Percentiles rank a stretch among this genome's conserved stretches.
phyloP scores from a whole-genome alignment of 2,329 filamentous ascomycete genomes.

The Talaromyces albobiverticillius region DNA sequence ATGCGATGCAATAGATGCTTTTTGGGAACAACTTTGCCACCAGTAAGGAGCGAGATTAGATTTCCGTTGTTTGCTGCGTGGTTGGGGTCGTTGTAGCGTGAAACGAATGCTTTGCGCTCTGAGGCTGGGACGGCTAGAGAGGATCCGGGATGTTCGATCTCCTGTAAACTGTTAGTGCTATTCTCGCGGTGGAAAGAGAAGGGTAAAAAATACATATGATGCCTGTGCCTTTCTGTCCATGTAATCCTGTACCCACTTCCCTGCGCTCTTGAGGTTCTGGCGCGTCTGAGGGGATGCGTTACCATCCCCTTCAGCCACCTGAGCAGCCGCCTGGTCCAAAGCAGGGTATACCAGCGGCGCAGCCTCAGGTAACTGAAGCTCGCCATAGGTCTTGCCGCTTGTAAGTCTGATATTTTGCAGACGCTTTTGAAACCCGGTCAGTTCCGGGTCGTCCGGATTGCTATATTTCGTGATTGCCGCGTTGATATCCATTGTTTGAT shows the following conservation, averaged over 20 bases:
- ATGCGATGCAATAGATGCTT: neutral
- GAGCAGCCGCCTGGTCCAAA: slow-evolving; percentile 29
- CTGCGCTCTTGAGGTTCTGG: neutral
- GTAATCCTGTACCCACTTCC: neutral
- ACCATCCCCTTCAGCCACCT: neutral
- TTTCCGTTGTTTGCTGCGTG: neutral
- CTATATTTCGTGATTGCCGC: neutral
- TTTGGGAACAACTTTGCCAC: neutral
- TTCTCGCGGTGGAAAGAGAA: neutral
- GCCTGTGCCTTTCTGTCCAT: slow-evolving; percentile 3
- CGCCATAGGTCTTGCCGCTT: slow-evolving; percentile 38
- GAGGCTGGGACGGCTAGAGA: neutral
- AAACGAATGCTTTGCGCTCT: neutral
- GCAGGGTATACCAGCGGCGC: slow-evolving; percentile 51
- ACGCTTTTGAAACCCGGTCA: neutral
- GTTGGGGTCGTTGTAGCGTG: slow-evolving; percentile 1
- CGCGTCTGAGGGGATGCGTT: neutral
- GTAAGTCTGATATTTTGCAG: slow-evolving; percentile 37
- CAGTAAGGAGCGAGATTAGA: neutral
- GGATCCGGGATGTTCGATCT: neutral
- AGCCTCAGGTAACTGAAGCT: slow-evolving; percentile 41
- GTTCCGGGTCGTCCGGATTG: neutral
- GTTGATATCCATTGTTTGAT: neutral
- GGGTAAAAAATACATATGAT: neutral
- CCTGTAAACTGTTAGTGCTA: neutral